Percentiles rank a stretch among this genome's conserved stretches.
Evolutionary conservation across 2,329 filamentous ascomycete genomes (phyloP).

Genomic region (Pseudogymnoascus sp.): DNA sequence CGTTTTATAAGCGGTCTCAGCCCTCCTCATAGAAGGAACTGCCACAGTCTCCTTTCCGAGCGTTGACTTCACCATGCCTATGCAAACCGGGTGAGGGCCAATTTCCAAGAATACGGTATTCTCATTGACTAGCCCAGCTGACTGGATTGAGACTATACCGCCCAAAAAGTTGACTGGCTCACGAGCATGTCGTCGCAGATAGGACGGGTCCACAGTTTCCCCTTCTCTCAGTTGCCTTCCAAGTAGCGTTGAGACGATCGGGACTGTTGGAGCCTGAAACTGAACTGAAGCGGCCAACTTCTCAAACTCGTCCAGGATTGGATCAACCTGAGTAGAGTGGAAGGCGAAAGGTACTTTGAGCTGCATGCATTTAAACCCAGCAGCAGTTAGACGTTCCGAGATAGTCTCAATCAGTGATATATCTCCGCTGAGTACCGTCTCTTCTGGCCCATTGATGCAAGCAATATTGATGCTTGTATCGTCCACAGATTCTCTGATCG

Average conservation of each 20-base stretch:
- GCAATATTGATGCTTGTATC: slow-evolving; percentile 41
- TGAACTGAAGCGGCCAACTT: slow-evolving; percentile 41
- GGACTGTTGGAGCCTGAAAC: slow-evolving; percentile 48
- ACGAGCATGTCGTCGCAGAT: slow-evolving; percentile 57
- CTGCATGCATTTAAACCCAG: slow-evolving; percentile 52
- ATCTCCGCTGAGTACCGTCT: slow-evolving; percentile 63
- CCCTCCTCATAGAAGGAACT: slow-evolving; percentile 53
- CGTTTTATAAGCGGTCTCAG: slow-evolving; percentile 57
- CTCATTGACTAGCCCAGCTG: slow-evolving; percentile 51
- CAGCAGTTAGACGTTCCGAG: slow-evolving; percentile 37
- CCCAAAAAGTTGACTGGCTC: slow-evolving; percentile 62
- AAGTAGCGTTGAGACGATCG: slow-evolving; percentile 60
- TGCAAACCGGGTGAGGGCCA: slow-evolving; percentile 65
- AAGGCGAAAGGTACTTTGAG: slow-evolving; percentile 61
- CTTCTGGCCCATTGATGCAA: slow-evolving; percentile 67
- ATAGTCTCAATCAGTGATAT: slow-evolving; percentile 46
- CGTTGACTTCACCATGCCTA: slow-evolving; percentile 58
- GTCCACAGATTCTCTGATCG: slow-evolving; percentile 41
- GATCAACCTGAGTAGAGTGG: slow-evolving; percentile 57
- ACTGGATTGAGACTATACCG: slow-evolving; percentile 51
- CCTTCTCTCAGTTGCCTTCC: slow-evolving; percentile 51
- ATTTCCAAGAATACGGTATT: slow-evolving; percentile 66
- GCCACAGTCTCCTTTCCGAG: slow-evolving; percentile 47
- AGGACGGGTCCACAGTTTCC: slow-evolving; percentile 49
- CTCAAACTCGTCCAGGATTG: slow-evolving; percentile 54